Base-by-base conservation (phyloP, 2,329 filamentous ascomycete genomes). In the Diaporthe batatas region DNA sequence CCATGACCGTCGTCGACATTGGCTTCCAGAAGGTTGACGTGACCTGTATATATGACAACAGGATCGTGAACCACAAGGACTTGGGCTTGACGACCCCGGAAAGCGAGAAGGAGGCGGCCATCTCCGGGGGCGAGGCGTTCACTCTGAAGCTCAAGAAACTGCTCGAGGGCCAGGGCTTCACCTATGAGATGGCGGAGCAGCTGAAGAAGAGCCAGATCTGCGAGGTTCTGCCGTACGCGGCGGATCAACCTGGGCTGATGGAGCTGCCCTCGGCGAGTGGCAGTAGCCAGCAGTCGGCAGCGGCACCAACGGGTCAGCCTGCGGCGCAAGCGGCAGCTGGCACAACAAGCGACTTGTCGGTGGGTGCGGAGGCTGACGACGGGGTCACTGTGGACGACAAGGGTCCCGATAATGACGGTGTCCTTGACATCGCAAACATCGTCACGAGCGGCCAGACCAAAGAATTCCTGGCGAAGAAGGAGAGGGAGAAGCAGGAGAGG, bases 11-110 rank as follows among this genome's bases (percentile, higher is more conserved):
- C 25, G 88, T 99, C 32, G 96, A 99, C 81, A 93, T 99, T 73
- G 96, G 96, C 14, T 94, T 91, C 80, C 91, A 94, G 78, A 98
- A 98, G 84, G 94, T 96, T 32, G 95, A 99, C 78, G 90, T 99
- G 25, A 97, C 95, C 0, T 96, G 95, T 72, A 91, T 99, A 65
- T 91, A 92, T 72, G 96, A 98, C 75, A 96, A 93, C 78, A 84
- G 91, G 58, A 89, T 97, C 6, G 88, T 84, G 87, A 95, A 82
- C 87, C 93, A 83, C 84, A 91, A 79, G 88, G 90, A 79, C 82
- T 89, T 87, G 83, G 92, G 80, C 81, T 90, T 80, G 83, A 91
- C 75, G 39, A 58, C 59, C 74, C 93, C 76, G 79, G 88, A 68
- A 84, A 78, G 73, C 6, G 76, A 74, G n/a, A 80, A 81, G 29